Base-by-base conservation (phyloP, 768 basidiomycete genomes). In the Trametes cubensis region DNA sequence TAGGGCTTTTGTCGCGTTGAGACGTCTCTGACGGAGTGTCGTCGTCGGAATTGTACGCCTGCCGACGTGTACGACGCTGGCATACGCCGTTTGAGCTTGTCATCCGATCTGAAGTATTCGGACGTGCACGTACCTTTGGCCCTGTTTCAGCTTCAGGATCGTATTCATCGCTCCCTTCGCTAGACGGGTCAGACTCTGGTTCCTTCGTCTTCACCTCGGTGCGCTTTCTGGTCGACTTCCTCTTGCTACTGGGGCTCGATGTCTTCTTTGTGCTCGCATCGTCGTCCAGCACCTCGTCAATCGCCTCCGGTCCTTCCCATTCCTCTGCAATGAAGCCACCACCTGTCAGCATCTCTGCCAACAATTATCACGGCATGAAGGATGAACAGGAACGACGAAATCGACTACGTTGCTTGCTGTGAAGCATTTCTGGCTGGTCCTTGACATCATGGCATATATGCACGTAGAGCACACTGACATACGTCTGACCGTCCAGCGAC, bases 261-360 rank as follows among this genome's bases (percentile, higher is more conserved):
- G 51, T 11, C 13, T 46, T 59, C n/a, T 23, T 45, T 0, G 23
- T 26, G 15, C 44, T 15, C 25, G 23, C 7, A 13, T 46, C 39
- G 18, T 53, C 39, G 6, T 28, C 23, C 6, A 38, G 66, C 41
- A 49, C 66, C 69, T 71, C 82, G 63, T 89, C 84, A 46, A 86
- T 64, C 4, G 81, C 84, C 20, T 85, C 84, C 26, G 79, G 75
- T 0, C 84, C 88, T 70, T 93, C 90, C 88, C 89, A 92, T 66
- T 81, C 73, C 85, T 85, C 90, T 92, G 73, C 45, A 61, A 72
- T 63, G 70, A 59, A 57, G 63, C 68, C 65, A 58, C 68, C 60
- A 69, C 73, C 67, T 74, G 76, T 71, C 62, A 58, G 58, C 62
- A 49, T 44, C 28, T 48, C 47, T 15, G 51, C 28, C 15, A 26